phyloP scores from a whole-genome alignment of 2,329 filamentous ascomycete species.

The Colletotrichum sp. region DNA sequence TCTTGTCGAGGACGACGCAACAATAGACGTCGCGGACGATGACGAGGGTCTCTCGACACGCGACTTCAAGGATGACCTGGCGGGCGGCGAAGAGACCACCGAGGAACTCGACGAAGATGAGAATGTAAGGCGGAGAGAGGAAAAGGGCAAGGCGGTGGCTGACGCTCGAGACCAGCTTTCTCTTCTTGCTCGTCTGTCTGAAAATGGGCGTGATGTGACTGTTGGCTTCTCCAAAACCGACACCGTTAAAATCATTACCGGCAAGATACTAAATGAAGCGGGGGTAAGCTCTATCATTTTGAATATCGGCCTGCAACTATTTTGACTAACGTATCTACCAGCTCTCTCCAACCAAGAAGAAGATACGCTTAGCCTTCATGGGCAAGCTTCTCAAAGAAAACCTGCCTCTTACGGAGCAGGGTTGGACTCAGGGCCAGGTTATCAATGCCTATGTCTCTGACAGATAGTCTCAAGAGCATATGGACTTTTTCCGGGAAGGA shows the following conservation, averaged over 20 bases:
- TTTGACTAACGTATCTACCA: slow-evolving; percentile 30
- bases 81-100: slow-evolving; percentile 34
- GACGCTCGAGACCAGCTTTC: slow-evolving; percentile 60
- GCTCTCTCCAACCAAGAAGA: slow-evolving; percentile 60
- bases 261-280: slow-evolving; percentile 67
- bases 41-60: background rate
- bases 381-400: slow-evolving; percentile 79
- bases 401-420: slow-evolving; percentile 68
- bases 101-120: slow-evolving; percentile 37
- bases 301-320: background rate
- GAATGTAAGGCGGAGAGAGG: slow-evolving; percentile 48
- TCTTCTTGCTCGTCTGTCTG: slow-evolving; percentile 69
- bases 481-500: background rate
- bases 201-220: slow-evolving; percentile 67
- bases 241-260: slow-evolving; percentile 66
- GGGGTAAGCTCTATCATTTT: slow-evolving; percentile 55
- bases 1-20: slow-evolving; percentile 51
- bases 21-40: slow-evolving; percentile 40
- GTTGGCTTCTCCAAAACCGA: slow-evolving; percentile 65
- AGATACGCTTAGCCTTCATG: slow-evolving; percentile 77
- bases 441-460: slow-evolving; percentile 77
- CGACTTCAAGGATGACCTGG: slow-evolving; percentile 42
- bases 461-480: slow-evolving; percentile 33
- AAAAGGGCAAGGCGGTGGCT: slow-evolving; percentile 64
- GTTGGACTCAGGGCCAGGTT: slow-evolving; percentile 77